Conservation (phyloP, 1,284 basidiomycete species). For the Cutaneotrichosporon spelunceum region DNA sequence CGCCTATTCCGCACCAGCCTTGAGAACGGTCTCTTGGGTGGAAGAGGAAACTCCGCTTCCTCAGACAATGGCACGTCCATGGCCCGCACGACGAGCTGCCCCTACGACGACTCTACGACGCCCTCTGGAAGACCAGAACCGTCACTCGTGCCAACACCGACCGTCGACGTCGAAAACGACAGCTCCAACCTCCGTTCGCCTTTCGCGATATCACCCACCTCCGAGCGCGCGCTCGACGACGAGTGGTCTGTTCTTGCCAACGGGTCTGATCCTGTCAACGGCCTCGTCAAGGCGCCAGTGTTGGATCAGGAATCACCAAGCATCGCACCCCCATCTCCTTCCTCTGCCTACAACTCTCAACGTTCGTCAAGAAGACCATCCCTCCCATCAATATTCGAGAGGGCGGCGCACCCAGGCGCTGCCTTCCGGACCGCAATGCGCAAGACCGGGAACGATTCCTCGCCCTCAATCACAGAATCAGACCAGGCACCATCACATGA, state of each 20-base stretch:
- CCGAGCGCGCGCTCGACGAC: background rate
- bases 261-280: background rate
- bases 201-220: constrained; percentile 6
- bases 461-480: constrained; percentile 16
- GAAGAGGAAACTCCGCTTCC: background rate
- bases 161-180: constrained; percentile 6
- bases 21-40: constrained; percentile 12
- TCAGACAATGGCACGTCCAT: background rate
- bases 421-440: constrained; percentile 40
- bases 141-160: constrained; percentile 5
- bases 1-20: constrained; percentile 16
- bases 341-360: background rate
- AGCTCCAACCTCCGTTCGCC: constrained; percentile 10
- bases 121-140: constrained; percentile 1
- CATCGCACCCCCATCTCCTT: constrained; percentile 2
- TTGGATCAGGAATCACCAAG: background rate
- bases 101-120: background rate
- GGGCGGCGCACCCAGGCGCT: constrained; percentile 43
- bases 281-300: background rate
- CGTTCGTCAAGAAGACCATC: constrained; percentile 45
- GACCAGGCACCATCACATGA: constrained; percentile 4
- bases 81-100: background rate
- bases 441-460: constrained; percentile 17
- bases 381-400: constrained; percentile 50
- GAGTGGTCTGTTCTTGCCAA: background rate